Evolutionary conservation across 2,329 filamentous ascomycete genomes (phyloP), one percentile per base, ranked within the genome.

Genomic region (Stachybotrys elegans): DNA sequence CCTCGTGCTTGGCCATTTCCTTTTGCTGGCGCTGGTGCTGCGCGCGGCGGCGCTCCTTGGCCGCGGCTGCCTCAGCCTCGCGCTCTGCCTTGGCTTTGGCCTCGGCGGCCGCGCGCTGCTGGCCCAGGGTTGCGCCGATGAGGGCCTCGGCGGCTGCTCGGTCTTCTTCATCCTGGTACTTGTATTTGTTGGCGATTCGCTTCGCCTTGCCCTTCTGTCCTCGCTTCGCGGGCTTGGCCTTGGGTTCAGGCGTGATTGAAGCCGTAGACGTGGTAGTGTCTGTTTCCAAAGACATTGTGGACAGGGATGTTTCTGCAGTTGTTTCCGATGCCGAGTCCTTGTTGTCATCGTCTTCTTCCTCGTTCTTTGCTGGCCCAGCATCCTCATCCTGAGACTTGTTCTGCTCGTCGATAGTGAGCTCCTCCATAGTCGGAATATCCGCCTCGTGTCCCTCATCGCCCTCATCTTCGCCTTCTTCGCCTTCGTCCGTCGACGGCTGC

Each of bases 151-250:
- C 89, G 0, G 91, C 78, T 6, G 78, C 79, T 12, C 90, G 88
- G 58, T 98, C 93, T 65, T 95, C 92, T 44, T 95, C 90, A 55
- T 97, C 92, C 72, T 97, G 93, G 55, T 94, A 73, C 37, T 86
- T 92, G 68, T 98, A 98, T 62, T 95, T 96, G 46, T 80, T 72
- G 4, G 88, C 88, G 2, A 88, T 83, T 63, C 93, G 95, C 71
- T 94, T 95, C 35, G 84, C 83, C 61, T 95, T 95, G 47, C 77
- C 78, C 46, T 80, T 82, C 62, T 94, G 89, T 22, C 90, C 89
- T 45, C 91, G 83, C 60, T 82, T 86, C 23, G 64, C 56, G 0
- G 56, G 50, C 22, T 40, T 40, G 1, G 42, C 54, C 58, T 73
- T 79, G 62, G 72, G 75, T 23, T 32, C 37, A 40, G 43, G 46